Conservation (phyloP, 176 grass and related monocot genomes). For the Puccinellia tenuiflora region DNA sequence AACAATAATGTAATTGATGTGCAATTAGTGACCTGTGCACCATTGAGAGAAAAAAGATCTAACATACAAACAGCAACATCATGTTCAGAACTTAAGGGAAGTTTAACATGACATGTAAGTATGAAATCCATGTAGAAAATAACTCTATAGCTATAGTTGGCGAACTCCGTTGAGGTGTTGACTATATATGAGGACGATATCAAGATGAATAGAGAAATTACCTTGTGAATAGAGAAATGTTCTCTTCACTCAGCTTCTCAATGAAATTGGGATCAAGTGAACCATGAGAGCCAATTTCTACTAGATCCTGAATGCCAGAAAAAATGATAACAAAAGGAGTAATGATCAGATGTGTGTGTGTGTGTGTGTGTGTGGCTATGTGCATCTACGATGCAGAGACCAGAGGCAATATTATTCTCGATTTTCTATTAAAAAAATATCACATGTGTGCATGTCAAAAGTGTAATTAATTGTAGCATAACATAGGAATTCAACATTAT, state of each 20-base stretch:
- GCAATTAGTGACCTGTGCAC: not conserved
- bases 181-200: not conserved
- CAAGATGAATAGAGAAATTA: slow-evolving; percentile 27
- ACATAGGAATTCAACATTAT: slow-evolving; percentile 6
- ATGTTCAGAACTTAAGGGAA: not conserved
- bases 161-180: not conserved
- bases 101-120: not conserved
- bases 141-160: not conserved
- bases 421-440: not conserved
- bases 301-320: slow-evolving; percentile 37
- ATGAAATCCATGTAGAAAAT: not conserved
- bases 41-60: not conserved
- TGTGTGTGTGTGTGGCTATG: not conserved
- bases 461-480: not conserved
- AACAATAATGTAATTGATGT: not conserved
- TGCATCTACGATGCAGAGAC: not conserved
- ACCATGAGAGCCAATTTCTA: slow-evolving; percentile 36
- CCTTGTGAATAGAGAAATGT: slow-evolving; percentile 64
- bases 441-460: slow-evolving; percentile 6
- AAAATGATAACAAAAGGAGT: not conserved
- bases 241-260: slow-evolving; percentile 80
- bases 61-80: not conserved
- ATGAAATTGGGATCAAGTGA: slow-evolving; percentile 45
- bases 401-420: not conserved
- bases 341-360: not conserved